These are phyloP conservation scores for Fulvia fulva DNA, from an alignment of 2,329 filamentous ascomycete genomes.

Conservation along the genomic window DNA sequence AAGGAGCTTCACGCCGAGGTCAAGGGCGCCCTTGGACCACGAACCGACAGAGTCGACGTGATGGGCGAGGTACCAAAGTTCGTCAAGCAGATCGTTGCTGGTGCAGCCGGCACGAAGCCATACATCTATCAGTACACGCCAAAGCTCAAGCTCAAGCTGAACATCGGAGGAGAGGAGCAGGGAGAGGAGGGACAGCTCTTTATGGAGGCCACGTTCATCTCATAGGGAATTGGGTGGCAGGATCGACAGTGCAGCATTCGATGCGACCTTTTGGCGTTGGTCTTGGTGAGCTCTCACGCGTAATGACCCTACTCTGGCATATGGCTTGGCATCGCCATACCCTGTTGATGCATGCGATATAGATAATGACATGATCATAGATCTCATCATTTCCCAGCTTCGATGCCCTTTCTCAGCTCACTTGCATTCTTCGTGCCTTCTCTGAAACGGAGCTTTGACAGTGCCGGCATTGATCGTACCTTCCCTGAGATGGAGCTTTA, in stretches of 20 bases:
- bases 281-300: slow-evolving; percentile 69
- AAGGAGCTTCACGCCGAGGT: slow-evolving; percentile 67
- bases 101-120: slow-evolving; percentile 84
- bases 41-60: slow-evolving; percentile 81
- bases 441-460: no score
- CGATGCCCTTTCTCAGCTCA: neutral
- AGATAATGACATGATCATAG: slow-evolving; percentile 49
- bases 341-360: slow-evolving; percentile 7
- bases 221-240: slow-evolving; percentile 32
- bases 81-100: slow-evolving; percentile 88
- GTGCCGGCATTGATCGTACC: neutral
- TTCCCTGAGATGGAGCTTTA: neutral
- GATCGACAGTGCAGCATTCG: slow-evolving; percentile 8
- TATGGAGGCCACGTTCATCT: slow-evolving; percentile 95
- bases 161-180: slow-evolving; percentile 74
- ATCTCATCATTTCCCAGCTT: neutral
- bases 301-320: slow-evolving; percentile 30
- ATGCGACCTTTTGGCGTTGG: slow-evolving; percentile 56
- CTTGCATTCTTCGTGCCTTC: no score
- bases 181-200: slow-evolving; percentile 76
- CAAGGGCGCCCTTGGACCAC: slow-evolving; percentile 63
- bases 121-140: slow-evolving; percentile 95
- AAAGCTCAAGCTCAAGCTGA: slow-evolving; percentile 72
- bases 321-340: neutral
- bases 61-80: slow-evolving; percentile 96